Percentiles rank a stretch among this genome's conserved stretches.
These are phyloP conservation scores for Fusarium lyarnte DNA, from an alignment of 2,329 filamentous ascomycete genomes.

Conservation along the genomic window DNA sequence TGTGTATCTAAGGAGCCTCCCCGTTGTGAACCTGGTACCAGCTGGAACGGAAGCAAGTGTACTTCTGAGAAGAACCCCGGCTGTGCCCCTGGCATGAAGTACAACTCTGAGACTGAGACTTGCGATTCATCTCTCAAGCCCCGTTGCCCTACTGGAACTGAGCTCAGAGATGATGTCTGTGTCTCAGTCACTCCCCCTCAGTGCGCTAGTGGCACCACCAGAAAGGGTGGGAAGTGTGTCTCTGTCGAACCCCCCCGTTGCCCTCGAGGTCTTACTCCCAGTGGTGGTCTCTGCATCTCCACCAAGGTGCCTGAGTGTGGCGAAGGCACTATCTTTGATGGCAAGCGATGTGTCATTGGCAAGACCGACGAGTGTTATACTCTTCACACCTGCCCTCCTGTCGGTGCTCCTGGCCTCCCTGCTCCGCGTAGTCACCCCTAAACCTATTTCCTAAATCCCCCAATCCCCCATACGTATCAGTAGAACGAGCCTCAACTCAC, in stretches of 20 bases:
- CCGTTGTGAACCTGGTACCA: background rate
- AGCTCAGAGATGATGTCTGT: conserved; percentile 5
- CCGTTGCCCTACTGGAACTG: background rate
- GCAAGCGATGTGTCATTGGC: conserved; percentile 13
- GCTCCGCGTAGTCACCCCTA: background rate
- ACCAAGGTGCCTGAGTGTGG: background rate
- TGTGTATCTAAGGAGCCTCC: conserved; percentile 2
- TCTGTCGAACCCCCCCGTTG: background rate
- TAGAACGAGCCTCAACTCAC: background rate
- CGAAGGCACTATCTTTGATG: conserved; percentile 15
- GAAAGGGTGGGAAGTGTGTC: conserved; percentile 6
- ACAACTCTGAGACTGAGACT: conserved; percentile 3
- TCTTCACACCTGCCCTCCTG: conserved; percentile 3
- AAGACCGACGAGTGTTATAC: conserved; percentile 14
- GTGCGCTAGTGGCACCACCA: background rate
- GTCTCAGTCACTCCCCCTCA: background rate
- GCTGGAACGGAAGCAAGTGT: conserved; percentile 10
- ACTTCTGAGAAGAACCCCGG: background rate
- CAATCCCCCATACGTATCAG: background rate
- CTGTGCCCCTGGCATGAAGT: background rate
- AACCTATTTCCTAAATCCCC: background rate
- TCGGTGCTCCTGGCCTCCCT: background rate
- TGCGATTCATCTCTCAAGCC: background rate
- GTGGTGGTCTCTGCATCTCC: conserved; percentile 3
- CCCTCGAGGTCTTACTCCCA: background rate